Evolutionary conservation across 1,139 yeast genomes (phyloP).

Genomic region (Hyphopichia wangnamkhiaoensis): DNA sequence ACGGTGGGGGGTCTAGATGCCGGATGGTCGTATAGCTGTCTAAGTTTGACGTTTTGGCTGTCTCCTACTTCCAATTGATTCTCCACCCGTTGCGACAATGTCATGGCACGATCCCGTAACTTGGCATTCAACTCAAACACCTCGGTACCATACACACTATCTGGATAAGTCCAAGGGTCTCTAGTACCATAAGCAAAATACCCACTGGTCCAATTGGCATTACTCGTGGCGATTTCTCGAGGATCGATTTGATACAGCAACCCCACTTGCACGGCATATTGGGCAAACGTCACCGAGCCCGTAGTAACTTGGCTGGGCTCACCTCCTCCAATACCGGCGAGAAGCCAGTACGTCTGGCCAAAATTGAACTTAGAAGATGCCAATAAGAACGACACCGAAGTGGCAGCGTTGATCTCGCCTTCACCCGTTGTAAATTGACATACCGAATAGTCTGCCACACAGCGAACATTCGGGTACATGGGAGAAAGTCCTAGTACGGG

Average conservation of each 20-base stretch:
- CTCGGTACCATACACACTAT: conserved; percentile 61
- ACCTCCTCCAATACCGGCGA: conserved; percentile 71
- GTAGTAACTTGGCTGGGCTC: conserved; percentile 48
- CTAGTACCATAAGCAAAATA: conserved; percentile 59
- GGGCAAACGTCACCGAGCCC: conserved; percentile 64
- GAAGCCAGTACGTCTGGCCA: conserved; percentile 57
- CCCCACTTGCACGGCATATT: conserved; percentile 63
- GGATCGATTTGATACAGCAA: conserved; percentile 57
- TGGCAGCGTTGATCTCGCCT: conserved; percentile 69
- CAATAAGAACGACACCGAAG: conserved; percentile 55
- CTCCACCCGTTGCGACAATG: conserved; percentile 45
- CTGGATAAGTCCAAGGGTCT: conserved; percentile 53
- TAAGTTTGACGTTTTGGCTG: conserved; percentile 40
- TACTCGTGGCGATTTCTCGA: conserved; percentile 45
- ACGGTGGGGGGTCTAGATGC: conserved; percentile 52
- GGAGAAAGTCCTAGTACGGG: conserved; percentile 66
- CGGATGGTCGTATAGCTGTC: conserved; percentile 50
- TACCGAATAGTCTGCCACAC: conserved; percentile 52
- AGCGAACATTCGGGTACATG: conserved; percentile 55
- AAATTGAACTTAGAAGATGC: conserved; percentile 59
- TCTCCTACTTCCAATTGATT: conserved; percentile 46
- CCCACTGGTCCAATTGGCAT: conserved; percentile 61
- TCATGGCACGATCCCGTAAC: conserved; percentile 58
- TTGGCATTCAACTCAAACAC: conserved; percentile 62
- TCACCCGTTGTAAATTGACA: conserved; percentile 71